phyloP scores from a whole-genome alignment of 345 rosid genomes.

The Arabis alpina region DNA sequence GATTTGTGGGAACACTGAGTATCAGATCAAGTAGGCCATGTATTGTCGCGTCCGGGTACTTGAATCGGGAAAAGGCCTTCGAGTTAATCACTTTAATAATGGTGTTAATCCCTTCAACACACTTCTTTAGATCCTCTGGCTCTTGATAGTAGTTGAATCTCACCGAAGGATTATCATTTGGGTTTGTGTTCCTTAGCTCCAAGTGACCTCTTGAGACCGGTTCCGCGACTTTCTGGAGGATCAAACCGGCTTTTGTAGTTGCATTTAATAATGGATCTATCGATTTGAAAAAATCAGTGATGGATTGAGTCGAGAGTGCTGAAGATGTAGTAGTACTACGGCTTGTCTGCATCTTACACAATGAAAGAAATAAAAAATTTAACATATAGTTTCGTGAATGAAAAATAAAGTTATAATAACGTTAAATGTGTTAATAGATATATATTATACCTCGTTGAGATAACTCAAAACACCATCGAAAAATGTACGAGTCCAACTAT shows the following conservation, averaged over 20 bases:
- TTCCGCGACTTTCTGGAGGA: slow-evolving; percentile 56
- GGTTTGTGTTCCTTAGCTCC: slow-evolving; percentile 54
- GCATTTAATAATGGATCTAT: slow-evolving; percentile 45
- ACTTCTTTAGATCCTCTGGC: slow-evolving; percentile 60
- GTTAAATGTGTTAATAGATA: neutral
- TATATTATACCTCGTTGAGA: slow-evolving; percentile 51
- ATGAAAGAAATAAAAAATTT: neutral
- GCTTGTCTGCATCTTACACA: slow-evolving; percentile 30
- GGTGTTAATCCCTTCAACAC: slow-evolving; percentile 62
- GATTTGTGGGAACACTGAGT: slow-evolving; percentile 57
- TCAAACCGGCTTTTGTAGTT: slow-evolving; percentile 53
- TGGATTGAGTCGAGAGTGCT: slow-evolving; percentile 36
- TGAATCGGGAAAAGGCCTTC: slow-evolving; percentile 55
- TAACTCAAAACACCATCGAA: slow-evolving; percentile 40
- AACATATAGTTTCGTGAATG: neutral
- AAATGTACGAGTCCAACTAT: slow-evolving; percentile 48
- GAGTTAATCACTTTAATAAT: slow-evolving; percentile 58
- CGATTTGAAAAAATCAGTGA: slow-evolving; percentile 44
- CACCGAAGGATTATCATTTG: slow-evolving; percentile 64
- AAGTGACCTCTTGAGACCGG: slow-evolving; percentile 71
- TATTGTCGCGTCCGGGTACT: slow-evolving; percentile 45
- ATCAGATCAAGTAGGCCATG: slow-evolving; percentile 47
- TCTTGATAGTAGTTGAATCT: slow-evolving; percentile 76
- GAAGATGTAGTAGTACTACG: slow-evolving; percentile 23
- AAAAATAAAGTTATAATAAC: neutral